Percentiles rank a stretch among this genome's conserved stretches.
phyloP scores from a whole-genome alignment of 192 early-diverging fungal species.

The Gamsiella multidivaricata region DNA sequence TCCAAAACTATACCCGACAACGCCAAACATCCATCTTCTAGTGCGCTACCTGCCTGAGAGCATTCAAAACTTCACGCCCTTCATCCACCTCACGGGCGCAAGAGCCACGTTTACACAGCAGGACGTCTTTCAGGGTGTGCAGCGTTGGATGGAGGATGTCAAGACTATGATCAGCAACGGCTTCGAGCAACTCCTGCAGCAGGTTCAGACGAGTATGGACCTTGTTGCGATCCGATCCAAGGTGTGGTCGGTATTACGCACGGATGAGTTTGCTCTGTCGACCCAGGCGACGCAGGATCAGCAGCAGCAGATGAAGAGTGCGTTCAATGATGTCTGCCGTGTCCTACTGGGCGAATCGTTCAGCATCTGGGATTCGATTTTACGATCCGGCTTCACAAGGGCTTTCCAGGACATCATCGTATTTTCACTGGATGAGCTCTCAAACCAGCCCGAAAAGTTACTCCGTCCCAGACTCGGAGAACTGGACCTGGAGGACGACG shows the following conservation, averaged over 20 bases:
- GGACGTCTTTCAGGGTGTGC: conserved; percentile 28
- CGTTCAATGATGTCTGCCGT: conserved; percentile 43
- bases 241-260: conserved; percentile 51
- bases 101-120: conserved; percentile 48
- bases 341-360: conserved; percentile 42
- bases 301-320: conserved; percentile 3
- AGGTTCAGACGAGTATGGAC: conserved; percentile 31
- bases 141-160: conserved; percentile 53
- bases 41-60: conserved; percentile 66
- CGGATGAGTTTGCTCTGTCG: conserved; percentile 48
- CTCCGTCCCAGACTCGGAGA: conserved; percentile 47
- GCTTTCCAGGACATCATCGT: conserved; percentile 55
- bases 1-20: conserved; percentile 62
- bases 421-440: conserved; percentile 40
- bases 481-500: conserved; percentile 33
- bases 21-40: conserved; percentile 65
- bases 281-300: not conserved
- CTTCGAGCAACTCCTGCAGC: conserved; percentile 38
- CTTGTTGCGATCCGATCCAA: conserved; percentile 51
- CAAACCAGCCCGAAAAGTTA: conserved; percentile 54
- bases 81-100: conserved; percentile 44
- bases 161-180: conserved; percentile 29
- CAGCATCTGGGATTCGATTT: conserved; percentile 58
- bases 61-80: conserved; percentile 65
- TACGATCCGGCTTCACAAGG: conserved; percentile 54